Evolutionary conservation across 306 rosid species (phyloP).

Genomic region (Prunus dulcis): DNA sequence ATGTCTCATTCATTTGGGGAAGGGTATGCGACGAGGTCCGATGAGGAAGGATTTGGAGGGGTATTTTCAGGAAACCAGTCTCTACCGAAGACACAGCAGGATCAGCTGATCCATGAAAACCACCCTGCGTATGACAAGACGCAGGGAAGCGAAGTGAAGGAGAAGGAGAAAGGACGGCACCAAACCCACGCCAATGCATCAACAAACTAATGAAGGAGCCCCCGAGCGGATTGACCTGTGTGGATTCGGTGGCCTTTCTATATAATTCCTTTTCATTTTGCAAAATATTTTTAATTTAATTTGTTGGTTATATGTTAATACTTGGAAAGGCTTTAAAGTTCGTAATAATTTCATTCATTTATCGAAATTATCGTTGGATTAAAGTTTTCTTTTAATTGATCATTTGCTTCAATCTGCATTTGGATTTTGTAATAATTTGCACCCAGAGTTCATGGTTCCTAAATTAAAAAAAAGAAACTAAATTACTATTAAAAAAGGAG

Average conservation of each 20-base stretch:
- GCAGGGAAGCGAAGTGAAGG: conserved; percentile 92
- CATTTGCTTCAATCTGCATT: no score
- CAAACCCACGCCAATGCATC: conserved; percentile 50
- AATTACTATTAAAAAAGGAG: no score
- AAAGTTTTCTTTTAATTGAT: no score
- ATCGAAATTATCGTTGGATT: no score
- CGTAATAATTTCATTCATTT: no score
- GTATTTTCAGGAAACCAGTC: conserved; percentile 43
- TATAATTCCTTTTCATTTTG: not conserved
- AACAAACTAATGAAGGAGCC: not conserved
- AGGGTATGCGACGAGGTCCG: conserved; percentile 70
- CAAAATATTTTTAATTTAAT: no score
- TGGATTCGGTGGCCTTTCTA: not conserved
- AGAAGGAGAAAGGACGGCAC: conserved; percentile 65
- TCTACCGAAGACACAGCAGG: conserved; percentile 14
- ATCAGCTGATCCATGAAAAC: conserved; percentile 48
- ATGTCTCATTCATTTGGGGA: conserved; percentile 86
- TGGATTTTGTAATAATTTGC: no score
- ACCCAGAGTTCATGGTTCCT: no score
- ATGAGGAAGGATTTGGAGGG: conserved; percentile 95
- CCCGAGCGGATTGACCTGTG: not conserved
- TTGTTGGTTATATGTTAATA: no score
- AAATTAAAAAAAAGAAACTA: no score
- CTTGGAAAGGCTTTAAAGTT: no score
- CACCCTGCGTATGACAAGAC: conserved; percentile 83